phyloP scores from a whole-genome alignment of 345 rosid species.

The Eucalyptus albens region DNA sequence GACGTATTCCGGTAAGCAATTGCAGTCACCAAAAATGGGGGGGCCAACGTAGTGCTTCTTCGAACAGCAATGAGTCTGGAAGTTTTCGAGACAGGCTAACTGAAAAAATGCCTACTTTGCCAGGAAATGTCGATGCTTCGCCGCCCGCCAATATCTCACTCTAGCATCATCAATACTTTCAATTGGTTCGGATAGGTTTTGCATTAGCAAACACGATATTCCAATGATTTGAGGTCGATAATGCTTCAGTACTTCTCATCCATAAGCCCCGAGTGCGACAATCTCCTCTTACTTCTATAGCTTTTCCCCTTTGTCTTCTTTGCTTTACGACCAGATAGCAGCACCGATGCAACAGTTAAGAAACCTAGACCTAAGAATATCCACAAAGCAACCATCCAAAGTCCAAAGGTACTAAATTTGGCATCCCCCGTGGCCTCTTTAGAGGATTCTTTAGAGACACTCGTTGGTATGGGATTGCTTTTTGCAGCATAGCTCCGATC shows the following conservation, averaged over 20 bases:
- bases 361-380: constrained; percentile 65
- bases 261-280: constrained; percentile 23
- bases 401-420: constrained; percentile 40
- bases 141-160: neutral
- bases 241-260: constrained; percentile 33
- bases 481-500: constrained; percentile 1
- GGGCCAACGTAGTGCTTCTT: neutral
- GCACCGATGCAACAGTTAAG: constrained; percentile 35
- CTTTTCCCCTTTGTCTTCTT: constrained; percentile 56
- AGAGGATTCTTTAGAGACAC: neutral
- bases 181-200: neutral
- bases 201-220: neutral
- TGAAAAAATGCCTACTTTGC: neutral
- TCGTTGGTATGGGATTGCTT: constrained; percentile 14
- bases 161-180: neutral
- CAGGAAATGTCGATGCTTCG: neutral
- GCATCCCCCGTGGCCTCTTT: constrained; percentile 22
- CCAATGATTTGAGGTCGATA: neutral
- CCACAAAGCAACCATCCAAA: constrained; percentile 75
- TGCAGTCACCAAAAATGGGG: neutral
- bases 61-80: neutral
- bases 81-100: neutral
- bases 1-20: neutral
- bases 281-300: constrained; percentile 54
- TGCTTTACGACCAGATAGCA: constrained; percentile 39